Percentiles rank a stretch among this genome's conserved stretches.
phyloP scores from a whole-genome alignment of 2,329 filamentous ascomycete genomes.

The Cyphellophora attinorum region DNA sequence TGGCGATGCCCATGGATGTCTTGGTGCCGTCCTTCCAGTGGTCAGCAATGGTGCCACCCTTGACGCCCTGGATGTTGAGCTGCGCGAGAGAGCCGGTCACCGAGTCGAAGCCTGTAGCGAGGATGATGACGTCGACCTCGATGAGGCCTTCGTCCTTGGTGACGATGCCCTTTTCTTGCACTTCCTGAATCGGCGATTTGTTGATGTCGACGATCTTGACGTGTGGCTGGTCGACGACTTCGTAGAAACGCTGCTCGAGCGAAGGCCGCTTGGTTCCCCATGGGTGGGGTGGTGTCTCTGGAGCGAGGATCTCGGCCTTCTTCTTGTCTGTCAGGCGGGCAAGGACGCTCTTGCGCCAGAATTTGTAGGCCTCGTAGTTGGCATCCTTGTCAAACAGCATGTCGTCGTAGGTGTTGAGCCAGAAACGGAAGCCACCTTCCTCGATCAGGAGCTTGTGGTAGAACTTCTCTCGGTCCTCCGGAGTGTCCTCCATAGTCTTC shows the following conservation, averaged over 20 bases:
- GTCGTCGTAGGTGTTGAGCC: constrained; percentile 48
- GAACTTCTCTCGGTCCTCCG: constrained; percentile 40
- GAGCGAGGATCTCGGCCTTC: constrained; percentile 43
- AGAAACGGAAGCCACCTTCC: constrained; percentile 45
- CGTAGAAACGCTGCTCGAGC: constrained; percentile 42
- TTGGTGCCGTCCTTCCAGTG: constrained; percentile 28
- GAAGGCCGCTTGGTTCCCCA: constrained; percentile 45
- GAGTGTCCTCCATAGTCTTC: constrained; percentile 39
- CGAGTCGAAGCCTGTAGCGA: constrained; percentile 37
- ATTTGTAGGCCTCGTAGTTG: constrained; percentile 46
- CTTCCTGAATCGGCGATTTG: constrained; percentile 30
- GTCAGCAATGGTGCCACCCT: constrained; percentile 23
- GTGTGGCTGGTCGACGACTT: constrained; percentile 36
- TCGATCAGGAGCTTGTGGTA: constrained; percentile 41
- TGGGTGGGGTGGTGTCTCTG: constrained; percentile 41
- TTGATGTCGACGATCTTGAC: constrained; percentile 39
- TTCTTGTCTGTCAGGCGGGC: constrained; percentile 40
- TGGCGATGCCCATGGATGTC: constrained; percentile 34
- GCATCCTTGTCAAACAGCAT: constrained; percentile 36
- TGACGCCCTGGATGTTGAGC: constrained; percentile 28
- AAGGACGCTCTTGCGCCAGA: constrained; percentile 45
- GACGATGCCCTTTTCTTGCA: constrained; percentile 31
- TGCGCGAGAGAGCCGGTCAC: constrained; percentile 31
- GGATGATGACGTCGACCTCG: constrained; percentile 31
- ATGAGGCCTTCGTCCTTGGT: constrained; percentile 27